phyloP scores from a whole-genome alignment of 2,329 filamentous ascomycete genomes.

The Penicillium sp. region DNA sequence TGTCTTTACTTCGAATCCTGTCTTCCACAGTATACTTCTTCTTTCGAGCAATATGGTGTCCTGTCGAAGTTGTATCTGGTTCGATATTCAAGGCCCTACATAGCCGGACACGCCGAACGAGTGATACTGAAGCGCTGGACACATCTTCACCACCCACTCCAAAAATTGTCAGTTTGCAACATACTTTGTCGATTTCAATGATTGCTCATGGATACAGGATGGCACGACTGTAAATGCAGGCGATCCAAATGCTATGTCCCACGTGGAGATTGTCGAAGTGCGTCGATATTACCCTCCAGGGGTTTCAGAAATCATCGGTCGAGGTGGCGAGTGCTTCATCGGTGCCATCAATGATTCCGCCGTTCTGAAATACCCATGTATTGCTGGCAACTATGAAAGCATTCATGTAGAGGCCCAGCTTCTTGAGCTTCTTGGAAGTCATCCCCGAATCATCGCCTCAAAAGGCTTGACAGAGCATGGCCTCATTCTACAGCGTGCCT shows the following conservation, averaged over 20 bases:
- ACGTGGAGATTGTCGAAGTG: conserved; percentile 3
- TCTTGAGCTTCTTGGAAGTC: conserved; percentile 9
- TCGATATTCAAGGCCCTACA: not conserved
- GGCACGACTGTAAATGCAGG: not conserved
- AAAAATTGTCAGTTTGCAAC: not conserved
- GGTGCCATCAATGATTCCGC: conserved; percentile 7
- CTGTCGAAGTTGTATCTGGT: not conserved
- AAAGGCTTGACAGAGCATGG: conserved; percentile 12
- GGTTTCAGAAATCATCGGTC: conserved; percentile 13
- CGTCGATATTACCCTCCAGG: conserved; percentile 11
- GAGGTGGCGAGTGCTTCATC: conserved; percentile 9
- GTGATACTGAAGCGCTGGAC: not conserved
- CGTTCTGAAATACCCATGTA: conserved; percentile 17
- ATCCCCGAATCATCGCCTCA: conserved; percentile 12
- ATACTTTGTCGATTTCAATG: not conserved
- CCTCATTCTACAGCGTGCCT: conserved; percentile 13
- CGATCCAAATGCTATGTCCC: not conserved
- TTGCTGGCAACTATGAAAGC: conserved; percentile 1
- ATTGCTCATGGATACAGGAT: not conserved
- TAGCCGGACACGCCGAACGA: not conserved
- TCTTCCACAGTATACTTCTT: not conserved
- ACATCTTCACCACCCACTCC: not conserved
- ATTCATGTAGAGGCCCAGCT: conserved; percentile 13
- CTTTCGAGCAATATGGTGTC: not conserved
- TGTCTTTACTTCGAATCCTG: not conserved